phyloP scores from a whole-genome alignment of 1,139 yeast species.

The Candida dubliniensis region DNA sequence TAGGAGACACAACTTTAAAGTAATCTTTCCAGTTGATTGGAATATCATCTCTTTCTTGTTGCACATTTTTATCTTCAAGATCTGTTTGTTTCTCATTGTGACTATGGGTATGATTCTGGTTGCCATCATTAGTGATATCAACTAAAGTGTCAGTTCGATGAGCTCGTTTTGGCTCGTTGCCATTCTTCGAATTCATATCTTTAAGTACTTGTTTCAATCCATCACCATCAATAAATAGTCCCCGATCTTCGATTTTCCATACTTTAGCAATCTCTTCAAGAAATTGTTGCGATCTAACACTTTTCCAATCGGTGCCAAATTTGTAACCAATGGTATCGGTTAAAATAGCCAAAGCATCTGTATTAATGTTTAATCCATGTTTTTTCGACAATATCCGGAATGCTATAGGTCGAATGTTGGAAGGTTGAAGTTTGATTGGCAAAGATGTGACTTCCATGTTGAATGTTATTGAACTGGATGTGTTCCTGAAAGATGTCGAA shows the following conservation, averaged over 20 bases:
- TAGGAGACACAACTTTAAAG: constrained; percentile 64
- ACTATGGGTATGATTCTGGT: background rate
- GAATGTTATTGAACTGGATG: background rate
- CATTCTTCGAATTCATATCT: constrained; percentile 29
- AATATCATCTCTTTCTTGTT: constrained; percentile 15
- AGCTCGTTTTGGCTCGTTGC: constrained; percentile 19
- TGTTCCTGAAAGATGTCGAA: background rate
- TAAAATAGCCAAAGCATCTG: constrained; percentile 73
- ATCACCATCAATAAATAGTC: constrained; percentile 76
- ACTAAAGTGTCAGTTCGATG: constrained; percentile 33
- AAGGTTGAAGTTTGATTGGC: constrained; percentile 75
- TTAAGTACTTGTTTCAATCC: constrained; percentile 64
- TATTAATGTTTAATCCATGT: constrained; percentile 85
- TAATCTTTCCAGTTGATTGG: constrained; percentile 68
- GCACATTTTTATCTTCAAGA: background rate
- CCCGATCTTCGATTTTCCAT: constrained; percentile 91
- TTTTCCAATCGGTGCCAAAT: constrained; percentile 88
- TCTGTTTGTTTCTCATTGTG: too few species aligned
- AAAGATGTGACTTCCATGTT: constrained; percentile 27
- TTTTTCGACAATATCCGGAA: constrained; percentile 87
- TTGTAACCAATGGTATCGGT: constrained; percentile 72
- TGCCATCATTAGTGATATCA: constrained; percentile 20
- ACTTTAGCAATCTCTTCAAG: constrained; percentile 75
- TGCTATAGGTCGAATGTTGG: constrained; percentile 86
- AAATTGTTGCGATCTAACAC: constrained; percentile 62